Evolutionary conservation across 2,329 filamentous ascomycete species (phyloP).

Genomic region (Phyllosticta ampelicida): DNA sequence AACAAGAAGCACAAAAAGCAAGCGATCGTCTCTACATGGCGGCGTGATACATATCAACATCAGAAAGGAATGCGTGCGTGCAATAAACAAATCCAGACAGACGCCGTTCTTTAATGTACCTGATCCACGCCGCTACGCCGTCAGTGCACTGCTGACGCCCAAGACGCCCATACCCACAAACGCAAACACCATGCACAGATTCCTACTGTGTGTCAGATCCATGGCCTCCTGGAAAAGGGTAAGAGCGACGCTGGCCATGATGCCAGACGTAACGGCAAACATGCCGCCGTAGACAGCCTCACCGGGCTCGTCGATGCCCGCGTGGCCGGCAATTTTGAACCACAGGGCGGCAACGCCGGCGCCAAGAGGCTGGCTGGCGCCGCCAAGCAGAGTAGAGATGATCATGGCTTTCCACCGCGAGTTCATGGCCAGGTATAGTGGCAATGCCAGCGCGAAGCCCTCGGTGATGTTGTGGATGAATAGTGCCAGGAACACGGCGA

Average conservation of each 20-base stretch:
- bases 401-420: constrained; percentile 72
- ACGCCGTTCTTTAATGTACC: neutral
- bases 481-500: constrained; percentile 87
- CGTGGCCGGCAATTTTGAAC: constrained; percentile 58
- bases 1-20: neutral
- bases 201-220: constrained; percentile 68
- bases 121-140: constrained; percentile 38
- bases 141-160: constrained; percentile 74
- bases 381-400: constrained; percentile 74
- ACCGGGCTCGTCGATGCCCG: constrained; percentile 36
- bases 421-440: constrained; percentile 80
- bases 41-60: neutral
- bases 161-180: constrained; percentile 82
- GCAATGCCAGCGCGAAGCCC: constrained; percentile 87
- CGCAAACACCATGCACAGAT: constrained; percentile 67
- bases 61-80: neutral
- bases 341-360: constrained; percentile 75
- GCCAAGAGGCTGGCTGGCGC: constrained; percentile 76
- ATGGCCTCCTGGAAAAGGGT: constrained; percentile 82
- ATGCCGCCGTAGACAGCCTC: constrained; percentile 62
- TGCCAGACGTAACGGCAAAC: constrained; percentile 82
- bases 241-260: constrained; percentile 89
- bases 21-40: neutral
- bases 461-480: constrained; percentile 98
- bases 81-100: neutral